Percentiles rank a stretch among this genome's conserved stretches.
These are phyloP conservation scores for Syncephalastrum contaminatum DNA, from an alignment of 371 early-diverging fungal species.

Conservation along the genomic window DNA sequence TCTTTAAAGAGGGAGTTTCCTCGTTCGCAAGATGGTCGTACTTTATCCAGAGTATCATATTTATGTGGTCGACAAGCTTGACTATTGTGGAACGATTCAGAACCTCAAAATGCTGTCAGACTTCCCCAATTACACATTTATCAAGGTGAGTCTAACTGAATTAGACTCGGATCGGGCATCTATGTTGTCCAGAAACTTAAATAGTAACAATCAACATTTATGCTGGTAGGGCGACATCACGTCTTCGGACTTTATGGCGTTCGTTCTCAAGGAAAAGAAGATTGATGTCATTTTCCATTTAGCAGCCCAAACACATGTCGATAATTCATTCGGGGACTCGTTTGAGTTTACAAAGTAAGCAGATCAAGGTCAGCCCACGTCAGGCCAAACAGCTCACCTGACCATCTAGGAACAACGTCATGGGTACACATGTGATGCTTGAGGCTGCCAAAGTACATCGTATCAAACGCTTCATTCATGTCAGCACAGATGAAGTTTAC, in stretches of 20 bases:
- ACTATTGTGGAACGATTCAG: conserved; percentile 76
- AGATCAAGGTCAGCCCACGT: neutral
- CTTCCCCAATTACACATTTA: conserved; percentile 65
- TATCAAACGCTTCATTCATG: conserved; percentile 71
- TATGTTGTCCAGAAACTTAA: neutral
- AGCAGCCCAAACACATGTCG: conserved; percentile 88
- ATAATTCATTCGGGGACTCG: conserved; percentile 88
- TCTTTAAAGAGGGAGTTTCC: conserved; percentile 51
- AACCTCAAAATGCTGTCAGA: conserved; percentile 57
- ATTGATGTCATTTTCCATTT: conserved; percentile 83
- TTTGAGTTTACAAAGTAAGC: conserved; percentile 75
- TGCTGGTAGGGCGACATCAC: conserved; percentile 69
- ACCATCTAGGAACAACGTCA: conserved; percentile 66
- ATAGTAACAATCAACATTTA: conserved; percentile 2
- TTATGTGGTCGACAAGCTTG: conserved; percentile 77
- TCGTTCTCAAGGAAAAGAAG: conserved; percentile 64
- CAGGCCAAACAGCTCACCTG: neutral
- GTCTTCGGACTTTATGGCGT: conserved; percentile 66
- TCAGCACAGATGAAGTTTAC: conserved; percentile 89
- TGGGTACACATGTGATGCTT: conserved; percentile 86
- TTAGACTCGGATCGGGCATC: neutral
- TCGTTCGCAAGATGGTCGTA: conserved; percentile 62
- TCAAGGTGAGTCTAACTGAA: conserved; percentile 49
- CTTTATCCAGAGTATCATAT: conserved; percentile 74
- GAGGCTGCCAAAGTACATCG: conserved; percentile 70